Evolutionary conservation across 192 early-diverging fungal genomes (phyloP).

Genomic region (Backusella parvicylindrica): DNA sequence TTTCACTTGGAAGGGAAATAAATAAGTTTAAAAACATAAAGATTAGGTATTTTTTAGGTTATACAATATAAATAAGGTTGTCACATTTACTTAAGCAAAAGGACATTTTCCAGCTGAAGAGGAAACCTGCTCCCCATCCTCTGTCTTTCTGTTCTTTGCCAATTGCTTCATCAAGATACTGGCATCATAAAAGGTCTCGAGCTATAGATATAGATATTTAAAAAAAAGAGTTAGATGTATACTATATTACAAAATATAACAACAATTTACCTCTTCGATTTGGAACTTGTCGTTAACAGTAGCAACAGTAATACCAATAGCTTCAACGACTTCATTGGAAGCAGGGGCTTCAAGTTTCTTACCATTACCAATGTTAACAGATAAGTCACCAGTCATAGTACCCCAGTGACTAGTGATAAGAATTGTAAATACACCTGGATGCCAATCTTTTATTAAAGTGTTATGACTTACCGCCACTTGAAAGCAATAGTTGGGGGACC

Average conservation of each 20-base stretch:
- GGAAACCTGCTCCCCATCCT: slow-evolving; percentile 18
- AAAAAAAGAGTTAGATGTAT: background rate
- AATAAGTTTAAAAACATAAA: background rate
- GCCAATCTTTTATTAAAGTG: no score
- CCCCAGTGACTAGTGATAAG: slow-evolving; percentile 34
- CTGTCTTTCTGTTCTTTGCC: slow-evolving; percentile 31
- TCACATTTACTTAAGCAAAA: slow-evolving; percentile 7
- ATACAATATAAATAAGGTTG: background rate
- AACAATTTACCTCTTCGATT: slow-evolving; percentile 32
- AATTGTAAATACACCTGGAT: background rate
- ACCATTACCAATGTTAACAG: slow-evolving; percentile 28
- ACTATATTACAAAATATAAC: background rate
- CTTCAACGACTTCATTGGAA: slow-evolving; percentile 35
- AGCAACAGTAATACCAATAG: slow-evolving; percentile 38
- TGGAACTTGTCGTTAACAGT: slow-evolving; percentile 42
- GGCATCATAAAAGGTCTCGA: slow-evolving; percentile 38
- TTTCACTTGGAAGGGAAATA: background rate
- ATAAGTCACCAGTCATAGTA: slow-evolving; percentile 35
- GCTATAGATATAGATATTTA: background rate
- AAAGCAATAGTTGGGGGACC: slow-evolving; percentile 44
- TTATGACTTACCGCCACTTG: slow-evolving; percentile 36
- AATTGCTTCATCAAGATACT: slow-evolving; percentile 31
- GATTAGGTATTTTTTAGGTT: background rate
- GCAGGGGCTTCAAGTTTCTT: slow-evolving; percentile 38
- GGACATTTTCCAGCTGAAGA: slow-evolving; percentile 26